Conservation (phyloP, 2,329 filamentous ascomycete species). For the Calonectria fujianensis region DNA sequence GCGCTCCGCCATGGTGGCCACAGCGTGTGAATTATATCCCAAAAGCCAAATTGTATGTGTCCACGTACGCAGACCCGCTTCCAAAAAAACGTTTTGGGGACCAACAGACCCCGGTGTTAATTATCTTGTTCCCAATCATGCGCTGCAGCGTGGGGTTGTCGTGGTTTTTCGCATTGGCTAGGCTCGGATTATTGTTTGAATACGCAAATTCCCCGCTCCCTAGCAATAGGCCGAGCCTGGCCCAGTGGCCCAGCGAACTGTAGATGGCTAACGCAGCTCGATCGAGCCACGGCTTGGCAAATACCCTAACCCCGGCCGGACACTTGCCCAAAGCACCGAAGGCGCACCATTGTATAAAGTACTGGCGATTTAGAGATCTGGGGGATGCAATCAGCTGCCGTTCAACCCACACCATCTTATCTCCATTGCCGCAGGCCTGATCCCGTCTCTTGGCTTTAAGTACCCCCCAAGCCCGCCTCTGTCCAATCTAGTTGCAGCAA, state of each 20-base stretch:
- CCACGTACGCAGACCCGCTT: background rate
- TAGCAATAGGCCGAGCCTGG: background rate
- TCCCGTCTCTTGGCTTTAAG: background rate
- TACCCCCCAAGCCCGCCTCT: too few species aligned
- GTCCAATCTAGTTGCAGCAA: background rate
- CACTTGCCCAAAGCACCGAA: conserved; percentile 13
- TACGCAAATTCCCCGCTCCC: background rate
- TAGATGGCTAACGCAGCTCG: background rate
- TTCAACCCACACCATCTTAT: background rate
- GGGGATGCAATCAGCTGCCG: background rate
- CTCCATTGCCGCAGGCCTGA: background rate
- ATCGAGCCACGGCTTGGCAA: background rate
- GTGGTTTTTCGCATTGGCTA: background rate
- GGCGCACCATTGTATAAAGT: background rate
- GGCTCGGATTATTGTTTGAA: background rate
- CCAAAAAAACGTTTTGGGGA: background rate
- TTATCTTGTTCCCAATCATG: background rate
- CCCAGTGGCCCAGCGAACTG: too few species aligned
- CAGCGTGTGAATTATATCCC: background rate
- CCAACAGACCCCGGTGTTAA: background rate
- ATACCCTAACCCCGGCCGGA: conserved; percentile 7
- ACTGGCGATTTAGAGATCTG: background rate
- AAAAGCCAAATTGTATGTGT: background rate
- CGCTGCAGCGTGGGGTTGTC: background rate
- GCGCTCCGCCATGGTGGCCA: background rate